Evolutionary conservation across 257 asterid species (phyloP).

Genomic region (Gynochthodes officinalis): DNA sequence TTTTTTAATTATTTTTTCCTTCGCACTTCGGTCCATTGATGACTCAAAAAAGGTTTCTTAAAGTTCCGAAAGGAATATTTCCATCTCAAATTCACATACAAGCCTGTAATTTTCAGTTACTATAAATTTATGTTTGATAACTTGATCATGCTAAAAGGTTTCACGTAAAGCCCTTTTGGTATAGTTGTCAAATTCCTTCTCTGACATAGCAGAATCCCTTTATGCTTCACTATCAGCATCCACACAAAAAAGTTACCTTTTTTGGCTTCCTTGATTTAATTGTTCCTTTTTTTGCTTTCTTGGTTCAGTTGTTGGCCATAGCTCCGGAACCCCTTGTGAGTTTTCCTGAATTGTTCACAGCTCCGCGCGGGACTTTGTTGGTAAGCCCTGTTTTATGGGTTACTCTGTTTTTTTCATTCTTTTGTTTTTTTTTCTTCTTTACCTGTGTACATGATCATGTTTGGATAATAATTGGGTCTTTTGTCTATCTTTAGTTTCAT

Average conservation of each 20-base stretch:
- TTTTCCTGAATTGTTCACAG: background rate
- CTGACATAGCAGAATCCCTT: constrained; percentile 8
- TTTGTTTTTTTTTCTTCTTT: background rate
- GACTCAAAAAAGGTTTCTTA: no score
- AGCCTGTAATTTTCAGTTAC: constrained; percentile 6
- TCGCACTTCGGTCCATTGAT: no score
- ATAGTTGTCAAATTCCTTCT: constrained; percentile 15
- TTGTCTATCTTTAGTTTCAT: background rate
- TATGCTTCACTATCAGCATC: constrained; percentile 14
- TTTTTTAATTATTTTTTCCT: no score
- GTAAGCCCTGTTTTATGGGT: constrained; percentile 4
- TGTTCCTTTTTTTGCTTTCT: constrained; percentile 1
- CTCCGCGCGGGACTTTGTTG: background rate
- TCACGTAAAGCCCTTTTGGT: background rate
- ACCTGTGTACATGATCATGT: background rate
- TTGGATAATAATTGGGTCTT: background rate
- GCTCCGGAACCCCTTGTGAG: background rate
- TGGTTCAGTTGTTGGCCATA: background rate
- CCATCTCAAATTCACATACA: background rate
- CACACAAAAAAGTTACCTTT: background rate
- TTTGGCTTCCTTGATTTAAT: background rate
- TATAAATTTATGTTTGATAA: background rate
- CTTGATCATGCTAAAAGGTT: background rate
- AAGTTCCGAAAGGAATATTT: no score
- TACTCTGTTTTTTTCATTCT: background rate